Evolutionary conservation across 495 filamentous ascomycete species (phyloP), one percentile per base, ranked within the genome.

Genomic region (Ascodesmis nigricans): DNA sequence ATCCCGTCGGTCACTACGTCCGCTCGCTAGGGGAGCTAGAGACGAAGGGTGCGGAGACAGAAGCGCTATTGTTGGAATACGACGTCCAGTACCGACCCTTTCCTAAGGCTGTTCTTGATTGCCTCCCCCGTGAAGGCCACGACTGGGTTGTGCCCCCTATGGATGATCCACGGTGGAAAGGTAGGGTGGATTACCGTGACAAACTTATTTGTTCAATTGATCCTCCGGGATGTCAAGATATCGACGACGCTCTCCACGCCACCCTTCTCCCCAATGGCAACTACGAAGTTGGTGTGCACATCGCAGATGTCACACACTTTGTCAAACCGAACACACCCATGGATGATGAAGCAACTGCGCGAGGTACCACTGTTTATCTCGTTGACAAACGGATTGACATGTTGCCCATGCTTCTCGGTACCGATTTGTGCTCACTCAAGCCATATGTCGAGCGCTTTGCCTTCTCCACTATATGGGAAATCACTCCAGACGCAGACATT

Each of bases 371-470:
- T 0, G 87, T 97, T 19, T 97, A 97, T 47, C 63, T 97, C 16
- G 90, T 97, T 1, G 87, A 97, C 56, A 97, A 95, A 59, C 82
- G 87, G 43, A 95, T 97, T 44, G 87, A 97, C 58, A 97, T 97
- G 90, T 63, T 97, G 51, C 90, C 90, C 11, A 78, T 77, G 65
- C 69, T 97, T 16, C 67, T 97, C 10, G 87, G 87, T 20, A 97
- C 87, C 1, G 87, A 97, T 43, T 61, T 97, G 2, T 97, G 87
- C 58, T 97, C 87, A 6, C 64, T 97, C 21, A 95, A 95, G 47
- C 90, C 90, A 3, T 90, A 93, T 49, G 80, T 97, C 18, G 87
- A 95, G 54, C 81, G 90, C 8, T 97, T 81, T 50, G 82, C 90
- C 8, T 97, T 97, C 55, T 93, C 87, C 4, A 73, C 79, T 3